Percentiles rank a stretch among this genome's conserved stretches.
Conservation (phyloP, 129 eudicot species). For the Tagetes erecta region DNA sequence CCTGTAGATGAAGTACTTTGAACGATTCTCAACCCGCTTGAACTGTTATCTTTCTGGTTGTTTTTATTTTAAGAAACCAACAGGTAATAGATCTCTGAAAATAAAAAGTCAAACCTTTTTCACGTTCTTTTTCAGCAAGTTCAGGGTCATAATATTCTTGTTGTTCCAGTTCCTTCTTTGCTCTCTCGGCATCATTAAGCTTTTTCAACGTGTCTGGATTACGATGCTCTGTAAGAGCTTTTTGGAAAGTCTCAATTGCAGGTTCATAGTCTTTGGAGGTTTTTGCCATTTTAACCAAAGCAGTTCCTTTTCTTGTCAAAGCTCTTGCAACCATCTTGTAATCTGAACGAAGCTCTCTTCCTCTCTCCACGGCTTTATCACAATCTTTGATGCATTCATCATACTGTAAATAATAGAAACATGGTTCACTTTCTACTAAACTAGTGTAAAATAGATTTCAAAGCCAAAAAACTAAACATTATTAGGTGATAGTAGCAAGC, state of each 20-base stretch:
- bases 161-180: conserved; percentile 92
- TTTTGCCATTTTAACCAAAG: conserved; percentile 84
- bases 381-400: conserved; percentile 97
- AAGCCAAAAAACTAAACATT: neutral
- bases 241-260: conserved; percentile 90
- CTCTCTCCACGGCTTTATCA: conserved; percentile 95
- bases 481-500: neutral
- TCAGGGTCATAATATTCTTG: conserved; percentile 84
- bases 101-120: conserved; percentile 58
- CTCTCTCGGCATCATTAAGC: conserved; percentile 95
- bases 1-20: neutral
- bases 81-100: neutral
- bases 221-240: conserved; percentile 96
- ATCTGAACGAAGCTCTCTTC: conserved; percentile 92
- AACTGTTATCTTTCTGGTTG: neutral
- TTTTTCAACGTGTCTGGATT: conserved; percentile 91
- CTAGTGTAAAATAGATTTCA: neutral
- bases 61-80: neutral
- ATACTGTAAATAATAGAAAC: conserved; percentile 45
- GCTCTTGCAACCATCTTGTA: conserved; percentile 98
- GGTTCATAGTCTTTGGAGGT: conserved; percentile 80
- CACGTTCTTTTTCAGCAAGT: conserved; percentile 94
- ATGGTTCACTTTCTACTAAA: neutral
- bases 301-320: conserved; percentile 91
- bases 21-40: neutral